Base-by-base conservation (phyloP, 1,284 basidiomycete species). In the Cerioporus squamosus region DNA sequence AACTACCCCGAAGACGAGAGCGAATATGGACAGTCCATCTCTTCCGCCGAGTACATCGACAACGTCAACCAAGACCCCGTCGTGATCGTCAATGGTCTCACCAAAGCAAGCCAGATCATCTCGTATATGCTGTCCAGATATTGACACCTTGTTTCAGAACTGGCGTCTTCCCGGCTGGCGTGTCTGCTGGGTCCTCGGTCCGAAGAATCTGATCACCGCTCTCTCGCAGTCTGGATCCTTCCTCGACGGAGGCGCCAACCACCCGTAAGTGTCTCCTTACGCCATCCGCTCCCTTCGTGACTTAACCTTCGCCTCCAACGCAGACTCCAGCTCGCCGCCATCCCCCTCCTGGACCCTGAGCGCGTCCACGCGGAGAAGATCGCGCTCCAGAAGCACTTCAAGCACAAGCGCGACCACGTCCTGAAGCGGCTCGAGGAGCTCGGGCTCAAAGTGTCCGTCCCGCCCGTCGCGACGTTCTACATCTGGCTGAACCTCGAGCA, bases 131-230 rank as follows among this genome's bases (percentile, higher is more conserved):
- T n/a, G 14, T 24, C 1, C 10, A 46, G 23, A 46, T 9, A 10
- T 31, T 48, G 10, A 36, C 29, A 60, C 65, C 12, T 62, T 55
- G 44, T 62, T 2, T 54, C 65, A 92, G 90, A 92, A 92, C 74
- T 93, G 90, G 90, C 89, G 93, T 69, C 87, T 95, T 47, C 93
- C 95, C 10, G 95, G 95, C 22, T 97, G 94, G 94, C 86, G 95
- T 67, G 81, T 95, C 36, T 96, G 94, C 78, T 98, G 95, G 95
- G 94, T 97, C 17, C 74, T 97, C n/a, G 96, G 93, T 0, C 95
- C 94, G n/a, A 94, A 90, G 76, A 90, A 91, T 70, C 74, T 97
- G 47, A 82, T 97, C 66, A 88, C 88, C 8, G 94, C 94, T 1
- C 83, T 97, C 45, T 91, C 91, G 18, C 94, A 96, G 68, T 91